Evolutionary conservation across 2,329 filamentous ascomycete genomes (phyloP), one percentile per base, ranked within the genome.

Genomic region (Periglandula ipomoeae): DNA sequence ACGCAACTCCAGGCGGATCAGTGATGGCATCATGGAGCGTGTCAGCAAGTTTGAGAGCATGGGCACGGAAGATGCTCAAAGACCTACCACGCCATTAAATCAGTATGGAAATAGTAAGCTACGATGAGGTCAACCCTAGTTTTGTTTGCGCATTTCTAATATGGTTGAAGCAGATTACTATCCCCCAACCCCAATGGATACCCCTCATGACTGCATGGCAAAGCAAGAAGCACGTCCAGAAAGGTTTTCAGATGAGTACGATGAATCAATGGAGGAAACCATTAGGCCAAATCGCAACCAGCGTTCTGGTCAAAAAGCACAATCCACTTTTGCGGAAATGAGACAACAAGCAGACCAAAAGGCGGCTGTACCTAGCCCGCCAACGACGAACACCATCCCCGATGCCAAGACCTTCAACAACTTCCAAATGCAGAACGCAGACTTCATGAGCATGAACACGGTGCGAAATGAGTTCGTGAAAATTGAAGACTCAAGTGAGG

Each of bases 131-230:
- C 17, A 26, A 32, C 3, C 15, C 6, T 10, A 27, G 22, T 19
- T 13, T 23, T 22, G 15, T 9, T 41, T n/a, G 26, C 52, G 37
- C 37, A 27, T 46, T 46, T 44, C n/a, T 51, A 10, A 45, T 15
- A 27, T 26, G 51, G 46, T 43, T 44, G 48, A 41, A 52, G 30
- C 50, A 82, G 82, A 70, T 55, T 83, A 80, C 57, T 78, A 79
- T 55, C 84, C 84, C 50, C 76, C 82, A 41, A 87, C 84, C 24
- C 84, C 85, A 47, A 77, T 76, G 58, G 78, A 81, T 46, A 85
- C 81, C 19, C 82, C 84, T 39, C 72, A 75, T 53, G 66, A 74
- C 52, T 66, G 69, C 44, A 57, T 68, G 38, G 58, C 63, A 40
- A 74, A 74, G 65, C 66, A 70, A 34, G 61, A 68, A 42, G 54